Percentiles rank a stretch among this genome's conserved stretches.
Conservation (phyloP, 2,329 filamentous ascomycete genomes). For the Xylariaceae sp. region DNA sequence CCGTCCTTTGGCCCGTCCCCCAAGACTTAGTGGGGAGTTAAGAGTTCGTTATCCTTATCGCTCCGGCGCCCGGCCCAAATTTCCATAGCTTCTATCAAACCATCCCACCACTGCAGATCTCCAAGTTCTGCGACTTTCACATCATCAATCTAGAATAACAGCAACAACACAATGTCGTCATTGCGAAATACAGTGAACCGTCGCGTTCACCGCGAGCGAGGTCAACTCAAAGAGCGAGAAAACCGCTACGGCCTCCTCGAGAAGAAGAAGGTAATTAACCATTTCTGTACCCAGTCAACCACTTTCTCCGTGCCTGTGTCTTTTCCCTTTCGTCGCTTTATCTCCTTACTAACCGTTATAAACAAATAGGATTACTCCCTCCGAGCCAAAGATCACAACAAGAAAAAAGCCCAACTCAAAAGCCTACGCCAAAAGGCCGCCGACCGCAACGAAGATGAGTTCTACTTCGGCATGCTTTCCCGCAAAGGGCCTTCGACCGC, state of each 20-base stretch:
- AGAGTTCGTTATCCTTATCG: too few relatives aligned
- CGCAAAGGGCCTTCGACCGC: conserved; percentile 52
- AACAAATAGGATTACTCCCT: conserved; percentile 54
- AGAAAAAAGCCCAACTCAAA: conserved; percentile 60
- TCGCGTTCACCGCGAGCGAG: conserved; percentile 85
- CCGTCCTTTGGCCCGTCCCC: too few relatives aligned
- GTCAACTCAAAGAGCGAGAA: conserved; percentile 73
- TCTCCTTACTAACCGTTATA: too few relatives aligned
- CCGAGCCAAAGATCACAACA: conserved; percentile 62
- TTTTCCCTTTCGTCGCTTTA: too few relatives aligned
- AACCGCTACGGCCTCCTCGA: conserved; percentile 83
- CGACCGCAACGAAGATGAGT: conserved; percentile 66
- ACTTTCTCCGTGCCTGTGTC: background rate
- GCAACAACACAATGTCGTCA: too few relatives aligned
- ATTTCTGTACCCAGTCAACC: background rate
- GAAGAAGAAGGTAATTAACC: conserved; percentile 72
- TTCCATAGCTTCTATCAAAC: too few relatives aligned
- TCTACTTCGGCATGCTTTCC: conserved; percentile 67
- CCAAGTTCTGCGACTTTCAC: too few relatives aligned
- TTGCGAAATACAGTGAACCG: conserved; percentile 66
- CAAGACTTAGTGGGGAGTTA: too few relatives aligned
- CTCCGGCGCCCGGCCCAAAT: too few relatives aligned
- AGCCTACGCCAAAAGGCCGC: conserved; percentile 57
- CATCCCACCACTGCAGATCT: too few relatives aligned
- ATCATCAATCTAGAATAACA: too few relatives aligned